These are phyloP conservation scores for Penicillium atrosanguineum DNA, from an alignment of 495 filamentous ascomycete species.

Conservation along the genomic window DNA sequence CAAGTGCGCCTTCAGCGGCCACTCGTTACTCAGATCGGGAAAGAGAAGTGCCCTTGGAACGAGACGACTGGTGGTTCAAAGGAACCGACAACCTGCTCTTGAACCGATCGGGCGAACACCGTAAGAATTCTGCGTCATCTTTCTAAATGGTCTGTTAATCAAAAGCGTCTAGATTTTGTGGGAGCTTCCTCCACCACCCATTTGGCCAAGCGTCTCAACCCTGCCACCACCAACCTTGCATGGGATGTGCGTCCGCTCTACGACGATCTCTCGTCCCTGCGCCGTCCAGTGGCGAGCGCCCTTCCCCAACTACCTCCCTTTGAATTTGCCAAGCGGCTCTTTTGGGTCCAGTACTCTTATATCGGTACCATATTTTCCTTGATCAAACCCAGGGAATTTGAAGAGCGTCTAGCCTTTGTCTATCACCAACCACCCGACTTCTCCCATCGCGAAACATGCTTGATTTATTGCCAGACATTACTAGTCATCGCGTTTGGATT, in stretches of 20 bases:
- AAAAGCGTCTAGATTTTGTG: slow-evolving; percentile 24
- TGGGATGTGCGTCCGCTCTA: slow-evolving; percentile 43
- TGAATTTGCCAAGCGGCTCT: slow-evolving; percentile 45
- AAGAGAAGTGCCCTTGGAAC: slow-evolving; percentile 24
- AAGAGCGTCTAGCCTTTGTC: slow-evolving; percentile 38
- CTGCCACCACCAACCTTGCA: slow-evolving; percentile 31
- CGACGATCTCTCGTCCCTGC: slow-evolving; percentile 35
- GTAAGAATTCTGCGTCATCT: slow-evolving; percentile 15
- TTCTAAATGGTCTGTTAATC: neutral
- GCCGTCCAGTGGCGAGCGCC: slow-evolving; percentile 22
- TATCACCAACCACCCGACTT: slow-evolving; percentile 37
- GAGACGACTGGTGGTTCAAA: slow-evolving; percentile 43
- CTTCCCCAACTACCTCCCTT: slow-evolving; percentile 41
- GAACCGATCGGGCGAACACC: slow-evolving; percentile 36
- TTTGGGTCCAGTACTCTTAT: slow-evolving; percentile 48
- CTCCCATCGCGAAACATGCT: slow-evolving; percentile 31
- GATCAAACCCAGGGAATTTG: slow-evolving; percentile 41
- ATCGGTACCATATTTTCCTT: slow-evolving; percentile 54
- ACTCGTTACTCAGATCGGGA: slow-evolving; percentile 12
- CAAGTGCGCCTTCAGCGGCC: slow-evolving; percentile 6
- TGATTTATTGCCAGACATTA: slow-evolving; percentile 40
- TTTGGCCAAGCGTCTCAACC: slow-evolving; percentile 35
- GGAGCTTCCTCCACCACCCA: slow-evolving; percentile 36
- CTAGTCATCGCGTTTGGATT: slow-evolving; percentile 51
- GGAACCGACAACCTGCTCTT: slow-evolving; percentile 36